These are phyloP conservation scores for Barbarea vulgaris DNA, from an alignment of 345 rosid species.

Conservation along the genomic window DNA sequence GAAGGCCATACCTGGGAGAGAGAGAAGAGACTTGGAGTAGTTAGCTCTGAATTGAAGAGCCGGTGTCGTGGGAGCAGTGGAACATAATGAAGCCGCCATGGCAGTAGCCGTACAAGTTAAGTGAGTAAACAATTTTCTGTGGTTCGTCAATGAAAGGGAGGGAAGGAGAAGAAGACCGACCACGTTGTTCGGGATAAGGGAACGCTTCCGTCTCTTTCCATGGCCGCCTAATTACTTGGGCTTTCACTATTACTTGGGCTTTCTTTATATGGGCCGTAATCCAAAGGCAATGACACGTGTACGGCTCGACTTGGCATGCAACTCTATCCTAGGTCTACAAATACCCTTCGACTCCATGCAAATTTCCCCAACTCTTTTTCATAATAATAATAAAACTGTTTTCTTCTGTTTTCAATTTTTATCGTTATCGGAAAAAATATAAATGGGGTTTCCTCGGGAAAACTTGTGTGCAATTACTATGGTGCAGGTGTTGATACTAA, in stretches of 20 bases:
- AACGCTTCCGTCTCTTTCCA: slow-evolving; percentile 10
- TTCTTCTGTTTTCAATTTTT: background rate
- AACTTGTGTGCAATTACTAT: background rate
- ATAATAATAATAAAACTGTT: background rate
- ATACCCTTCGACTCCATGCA: background rate
- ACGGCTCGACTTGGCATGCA: background rate
- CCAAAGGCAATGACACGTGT: background rate
- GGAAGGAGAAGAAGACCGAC: background rate
- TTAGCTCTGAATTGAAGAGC: slow-evolving; percentile 45
- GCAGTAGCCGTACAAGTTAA: slow-evolving; percentile 26
- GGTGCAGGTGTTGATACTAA: background rate
- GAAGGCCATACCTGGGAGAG: slow-evolving; percentile 45
- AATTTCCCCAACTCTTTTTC: background rate
- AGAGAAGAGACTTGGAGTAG: slow-evolving; percentile 47
- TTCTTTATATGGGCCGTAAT: slow-evolving; percentile 2
- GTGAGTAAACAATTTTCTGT: background rate
- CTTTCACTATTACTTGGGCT: no score
- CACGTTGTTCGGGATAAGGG: slow-evolving; percentile 27
- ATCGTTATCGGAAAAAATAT: background rate
- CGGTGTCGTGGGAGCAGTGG: slow-evolving; percentile 42
- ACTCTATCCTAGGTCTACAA: background rate
- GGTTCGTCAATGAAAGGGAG: slow-evolving; percentile 11
- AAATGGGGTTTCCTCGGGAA: background rate
- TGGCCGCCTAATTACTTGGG: no score
- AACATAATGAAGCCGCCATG: slow-evolving; percentile 66